Evolutionary conservation across 2,329 filamentous ascomycete genomes (phyloP).

Genomic region (Neopestalotiopsis sp.): DNA sequence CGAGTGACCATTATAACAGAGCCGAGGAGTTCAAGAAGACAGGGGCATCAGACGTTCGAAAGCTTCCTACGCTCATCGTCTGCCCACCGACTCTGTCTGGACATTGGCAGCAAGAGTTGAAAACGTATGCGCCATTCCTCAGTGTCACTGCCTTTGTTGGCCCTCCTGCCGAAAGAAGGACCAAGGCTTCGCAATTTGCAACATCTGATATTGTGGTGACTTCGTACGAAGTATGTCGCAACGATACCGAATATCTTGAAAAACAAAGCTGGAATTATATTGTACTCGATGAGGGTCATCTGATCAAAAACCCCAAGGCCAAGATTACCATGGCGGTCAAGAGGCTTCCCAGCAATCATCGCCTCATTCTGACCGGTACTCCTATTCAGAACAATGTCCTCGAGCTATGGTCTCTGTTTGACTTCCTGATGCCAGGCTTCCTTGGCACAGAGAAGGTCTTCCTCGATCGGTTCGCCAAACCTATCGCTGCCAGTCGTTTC

Average conservation of each 20-base stretch:
- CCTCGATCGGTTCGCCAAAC: slow-evolving; percentile 91
- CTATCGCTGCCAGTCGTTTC: slow-evolving; percentile 91
- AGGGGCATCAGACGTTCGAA: slow-evolving; percentile 76
- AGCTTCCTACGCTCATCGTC: slow-evolving; percentile 89
- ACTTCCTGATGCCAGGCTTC: slow-evolving; percentile 99
- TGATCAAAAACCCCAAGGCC: slow-evolving; percentile 98
- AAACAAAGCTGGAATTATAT: slow-evolving; percentile 96
- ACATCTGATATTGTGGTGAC: slow-evolving; percentile 94
- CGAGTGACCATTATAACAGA: slow-evolving; percentile 93
- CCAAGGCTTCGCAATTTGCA: slow-evolving; percentile 71
- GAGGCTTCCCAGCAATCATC: slow-evolving; percentile 86
- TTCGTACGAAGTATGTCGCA: slow-evolving; percentile 96
- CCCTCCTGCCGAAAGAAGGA: slow-evolving; percentile 78
- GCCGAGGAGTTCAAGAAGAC: slow-evolving; percentile 90
- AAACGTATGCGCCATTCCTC: slow-evolving; percentile 93
- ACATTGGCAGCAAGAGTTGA: slow-evolving; percentile 98
- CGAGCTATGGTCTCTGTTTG: slow-evolving; percentile 96
- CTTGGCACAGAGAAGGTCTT: slow-evolving; percentile 95
- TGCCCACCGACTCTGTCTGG: slow-evolving; percentile 96
- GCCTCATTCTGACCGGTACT: slow-evolving; percentile 93
- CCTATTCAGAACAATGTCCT: slow-evolving; percentile 98
- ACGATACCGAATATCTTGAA: slow-evolving; percentile 85
- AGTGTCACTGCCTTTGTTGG: slow-evolving; percentile 90
- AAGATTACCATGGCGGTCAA: slow-evolving; percentile 96
- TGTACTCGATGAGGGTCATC: slow-evolving; percentile 93